phyloP scores from a whole-genome alignment of 371 early-diverging fungal genomes.

The Mucor mucedo region DNA sequence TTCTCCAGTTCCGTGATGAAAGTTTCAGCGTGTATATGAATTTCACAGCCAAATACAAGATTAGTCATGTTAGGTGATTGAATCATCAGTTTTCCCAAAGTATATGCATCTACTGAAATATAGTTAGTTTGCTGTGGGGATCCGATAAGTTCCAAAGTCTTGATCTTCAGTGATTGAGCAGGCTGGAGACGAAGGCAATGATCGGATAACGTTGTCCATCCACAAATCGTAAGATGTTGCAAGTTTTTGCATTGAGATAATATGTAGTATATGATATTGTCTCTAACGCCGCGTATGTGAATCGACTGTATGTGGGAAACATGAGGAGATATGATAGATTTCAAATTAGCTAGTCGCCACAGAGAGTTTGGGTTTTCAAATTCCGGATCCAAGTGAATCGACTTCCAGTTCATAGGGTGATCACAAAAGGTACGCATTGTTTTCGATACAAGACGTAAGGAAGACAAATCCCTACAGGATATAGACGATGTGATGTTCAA shows the following conservation, averaged over 20 bases:
- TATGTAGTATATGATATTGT: constrained; percentile 35
- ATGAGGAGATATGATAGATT: constrained; percentile 28
- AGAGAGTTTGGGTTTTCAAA: neutral
- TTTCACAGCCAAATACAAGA: constrained; percentile 28
- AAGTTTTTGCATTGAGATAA: constrained; percentile 33
- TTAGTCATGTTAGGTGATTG: constrained; percentile 31
- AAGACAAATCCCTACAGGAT: constrained; percentile 24
- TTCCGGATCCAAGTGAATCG: constrained; percentile 9
- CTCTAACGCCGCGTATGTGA: constrained; percentile 35
- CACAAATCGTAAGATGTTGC: constrained; percentile 28
- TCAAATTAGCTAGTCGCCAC: constrained; percentile 31
- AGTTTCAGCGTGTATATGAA: constrained; percentile 40
- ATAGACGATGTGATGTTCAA: constrained; percentile 16
- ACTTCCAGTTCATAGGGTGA: constrained; percentile 20
- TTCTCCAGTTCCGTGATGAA: constrained; percentile 31
- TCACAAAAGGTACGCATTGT: constrained; percentile 24
- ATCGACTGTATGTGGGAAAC: constrained; percentile 31
- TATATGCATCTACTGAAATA: constrained; percentile 37
- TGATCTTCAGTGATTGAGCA: constrained; percentile 19
- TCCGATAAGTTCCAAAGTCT: constrained; percentile 26
- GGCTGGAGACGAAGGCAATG: constrained; percentile 30
- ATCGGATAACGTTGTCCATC: constrained; percentile 45
- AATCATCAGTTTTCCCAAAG: constrained; percentile 28
- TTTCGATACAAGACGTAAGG: constrained; percentile 19
- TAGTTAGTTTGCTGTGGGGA: constrained; percentile 24